These are phyloP conservation scores for Diversispora eburnea DNA, from an alignment of 192 early-diverging fungal genomes.

Conservation along the genomic window DNA sequence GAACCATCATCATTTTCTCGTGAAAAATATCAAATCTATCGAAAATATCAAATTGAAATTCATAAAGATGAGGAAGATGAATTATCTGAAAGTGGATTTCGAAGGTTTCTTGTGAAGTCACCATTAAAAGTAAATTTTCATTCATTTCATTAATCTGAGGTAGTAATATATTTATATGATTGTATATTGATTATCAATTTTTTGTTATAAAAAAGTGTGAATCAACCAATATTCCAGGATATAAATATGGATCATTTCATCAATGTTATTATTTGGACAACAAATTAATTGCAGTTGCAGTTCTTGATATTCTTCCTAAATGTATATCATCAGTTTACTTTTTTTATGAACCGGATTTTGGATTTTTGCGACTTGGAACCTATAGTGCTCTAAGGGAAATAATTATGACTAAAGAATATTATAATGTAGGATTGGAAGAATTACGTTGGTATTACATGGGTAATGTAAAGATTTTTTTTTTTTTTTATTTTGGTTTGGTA, in stretches of 20 bases:
- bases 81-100: slow-evolving; percentile 48
- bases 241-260: slow-evolving; percentile 71
- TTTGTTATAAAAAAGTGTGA: slow-evolving; percentile 17
- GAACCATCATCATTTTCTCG: slow-evolving; percentile 65
- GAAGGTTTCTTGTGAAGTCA: slow-evolving; percentile 70
- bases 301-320: slow-evolving; percentile 84
- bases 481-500: no score
- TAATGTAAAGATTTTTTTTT: slow-evolving; percentile 38
- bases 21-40: slow-evolving; percentile 74
- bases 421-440: slow-evolving; percentile 36
- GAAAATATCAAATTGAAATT: slow-evolving; percentile 76
- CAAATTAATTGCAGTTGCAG: slow-evolving; percentile 81
- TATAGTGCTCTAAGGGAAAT: slow-evolving; percentile 86
- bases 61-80: slow-evolving; percentile 68
- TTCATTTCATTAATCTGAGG: no score
- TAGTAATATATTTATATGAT: background rate
- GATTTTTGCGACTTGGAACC: slow-evolving; percentile 74
- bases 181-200: background rate
- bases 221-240: slow-evolving; percentile 37
- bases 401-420: slow-evolving; percentile 52
- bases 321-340: slow-evolving; percentile 94
- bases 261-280: slow-evolving; percentile 88
- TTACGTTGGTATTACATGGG: slow-evolving; percentile 91
- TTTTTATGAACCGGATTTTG: slow-evolving; percentile 88
- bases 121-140: slow-evolving; percentile 55